Base-by-base conservation (phyloP, 2,329 filamentous ascomycete genomes). In the Fusarium illudens region DNA sequence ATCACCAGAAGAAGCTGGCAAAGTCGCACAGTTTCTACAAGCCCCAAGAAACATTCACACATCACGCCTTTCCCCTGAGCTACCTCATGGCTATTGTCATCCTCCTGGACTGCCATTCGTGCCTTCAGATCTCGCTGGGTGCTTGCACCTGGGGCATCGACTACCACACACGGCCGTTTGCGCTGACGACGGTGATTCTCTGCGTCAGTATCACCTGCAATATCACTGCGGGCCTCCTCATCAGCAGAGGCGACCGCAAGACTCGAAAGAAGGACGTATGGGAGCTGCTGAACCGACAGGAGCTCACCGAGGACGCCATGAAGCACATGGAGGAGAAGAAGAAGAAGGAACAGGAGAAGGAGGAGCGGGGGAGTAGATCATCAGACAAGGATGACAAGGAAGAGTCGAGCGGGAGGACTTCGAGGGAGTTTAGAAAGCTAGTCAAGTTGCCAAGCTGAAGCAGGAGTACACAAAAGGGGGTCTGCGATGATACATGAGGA, bases 11-110 rank as follows among this genome's bases (percentile, higher is more conserved):
- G 70, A 95, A 94, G 73, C 91, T 96, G 73, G 86, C 90, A 74
- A 93, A 91, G 71, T 93, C 90, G 0, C 93, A 96, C 76, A 94
- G 91, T 6, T 96, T 95, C 78, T 96, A 96, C 83, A 94, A 94
- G 73, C 92, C 93, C 0, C 91, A 96, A 77, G 93, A 96, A 78
- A 96, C 93, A 0, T 84, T 88, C 32, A 96, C 93, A 0, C 93
- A 96, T 75, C 85, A 89, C 75, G 90, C 93, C 0, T 96, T 96
- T 65, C 92, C 93, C 0, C 82, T 94, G 1, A 84, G 86, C 30
- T 83, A 93, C 6, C 87, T 96, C 30, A 84, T 96, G 34, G 89
- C 91, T 60, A 89, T 95, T 61, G 90, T 95, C n/a, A 83, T 92
- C 7, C 82, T 96, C 3, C 84, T 96, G 4, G 93, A 96, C 76